phyloP scores from a whole-genome alignment of 2,329 filamentous ascomycete species.

The Nemania serpens region DNA sequence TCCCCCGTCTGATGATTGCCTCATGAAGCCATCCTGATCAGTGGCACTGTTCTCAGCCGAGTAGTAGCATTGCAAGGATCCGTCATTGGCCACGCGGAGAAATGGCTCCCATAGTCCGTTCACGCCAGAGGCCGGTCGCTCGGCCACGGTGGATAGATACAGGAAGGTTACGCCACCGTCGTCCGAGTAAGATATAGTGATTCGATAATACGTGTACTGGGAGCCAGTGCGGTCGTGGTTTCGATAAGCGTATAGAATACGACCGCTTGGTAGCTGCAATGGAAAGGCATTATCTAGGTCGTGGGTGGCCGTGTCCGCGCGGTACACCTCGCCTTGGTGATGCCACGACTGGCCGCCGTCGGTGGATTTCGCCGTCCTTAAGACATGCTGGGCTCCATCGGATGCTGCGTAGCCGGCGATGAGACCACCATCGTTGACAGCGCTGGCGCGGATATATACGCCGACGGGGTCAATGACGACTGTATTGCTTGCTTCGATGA shows the following conservation, averaged over 20 bases:
- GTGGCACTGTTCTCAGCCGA: slow-evolving; percentile 45
- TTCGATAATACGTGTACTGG: slow-evolving; percentile 46
- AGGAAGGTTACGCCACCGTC: slow-evolving; percentile 47
- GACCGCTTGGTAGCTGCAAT: slow-evolving; percentile 43
- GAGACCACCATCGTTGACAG: slow-evolving; percentile 35
- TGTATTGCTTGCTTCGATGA: slow-evolving; percentile 33
- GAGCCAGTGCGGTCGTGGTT: slow-evolving; percentile 40
- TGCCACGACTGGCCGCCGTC: slow-evolving; percentile 40
- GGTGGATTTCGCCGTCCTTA: slow-evolving; percentile 36
- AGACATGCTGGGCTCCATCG: slow-evolving; percentile 32
- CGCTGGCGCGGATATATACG: slow-evolving; percentile 40
- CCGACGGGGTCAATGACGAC: slow-evolving; percentile 36
- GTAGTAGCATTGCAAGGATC: slow-evolving; percentile 50
- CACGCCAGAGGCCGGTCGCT: slow-evolving; percentile 30
- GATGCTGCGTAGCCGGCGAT: slow-evolving; percentile 39
- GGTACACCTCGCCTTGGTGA: slow-evolving; percentile 35
- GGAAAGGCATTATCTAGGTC: slow-evolving; percentile 44
- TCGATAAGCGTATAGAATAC: slow-evolving; percentile 45
- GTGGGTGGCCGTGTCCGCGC: slow-evolving; percentile 29
- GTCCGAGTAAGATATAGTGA: slow-evolving; percentile 48
- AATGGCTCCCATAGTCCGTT: slow-evolving; percentile 54
- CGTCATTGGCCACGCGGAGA: slow-evolving; percentile 45
- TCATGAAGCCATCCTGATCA: slow-evolving; percentile 51
- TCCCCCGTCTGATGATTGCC: slow-evolving; percentile 47
- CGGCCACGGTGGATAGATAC: slow-evolving; percentile 41